These are phyloP conservation scores for Amphibolis antarctica DNA, from an alignment of 106 monocot species.

Conservation along the genomic window DNA sequence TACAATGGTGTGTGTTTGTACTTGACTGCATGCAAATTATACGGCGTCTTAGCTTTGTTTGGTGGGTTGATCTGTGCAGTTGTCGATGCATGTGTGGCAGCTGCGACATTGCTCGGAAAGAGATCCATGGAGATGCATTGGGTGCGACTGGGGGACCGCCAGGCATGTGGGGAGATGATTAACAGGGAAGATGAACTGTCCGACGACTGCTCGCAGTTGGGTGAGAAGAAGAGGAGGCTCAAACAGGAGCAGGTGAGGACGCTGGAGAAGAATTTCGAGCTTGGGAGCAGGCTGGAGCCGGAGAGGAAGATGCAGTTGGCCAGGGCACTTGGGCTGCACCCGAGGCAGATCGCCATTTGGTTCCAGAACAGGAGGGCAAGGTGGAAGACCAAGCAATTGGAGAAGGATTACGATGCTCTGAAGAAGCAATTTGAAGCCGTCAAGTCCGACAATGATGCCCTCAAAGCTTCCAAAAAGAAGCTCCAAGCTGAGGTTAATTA, in stretches of 20 bases:
- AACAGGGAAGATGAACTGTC: slow-evolving; percentile 53
- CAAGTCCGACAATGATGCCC: slow-evolving; percentile 16
- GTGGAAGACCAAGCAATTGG: slow-evolving; percentile 91
- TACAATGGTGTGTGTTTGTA: slow-evolving; percentile 22
- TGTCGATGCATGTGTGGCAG: slow-evolving; percentile 10
- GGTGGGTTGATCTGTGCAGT: too few relatives aligned
- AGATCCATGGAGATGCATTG: slow-evolving; percentile 37
- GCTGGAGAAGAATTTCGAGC: slow-evolving; percentile 81
- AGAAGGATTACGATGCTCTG: slow-evolving; percentile 76
- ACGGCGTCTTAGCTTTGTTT: not conserved
- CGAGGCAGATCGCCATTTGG: slow-evolving; percentile 84
- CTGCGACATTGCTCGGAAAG: slow-evolving; percentile 41
- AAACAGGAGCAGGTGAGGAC: slow-evolving; percentile 83
- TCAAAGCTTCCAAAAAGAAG: slow-evolving; percentile 14
- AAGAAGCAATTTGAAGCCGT: slow-evolving; percentile 63
- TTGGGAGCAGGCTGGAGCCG: slow-evolving; percentile 80
- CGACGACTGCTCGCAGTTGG: slow-evolving; percentile 54
- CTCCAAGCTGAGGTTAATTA: slow-evolving; percentile 16
- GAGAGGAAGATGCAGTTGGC: too few relatives aligned
- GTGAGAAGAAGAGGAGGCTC: slow-evolving; percentile 81
- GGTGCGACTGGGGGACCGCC: slow-evolving; percentile 10
- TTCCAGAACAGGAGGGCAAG: slow-evolving; percentile 88
- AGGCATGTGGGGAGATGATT: slow-evolving; percentile 18
- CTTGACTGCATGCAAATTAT: not conserved
- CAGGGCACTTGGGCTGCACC: slow-evolving; percentile 57